Evolutionary conservation across 2,329 filamentous ascomycete species (phyloP).

Genomic region (Apiospora arundinis): DNA sequence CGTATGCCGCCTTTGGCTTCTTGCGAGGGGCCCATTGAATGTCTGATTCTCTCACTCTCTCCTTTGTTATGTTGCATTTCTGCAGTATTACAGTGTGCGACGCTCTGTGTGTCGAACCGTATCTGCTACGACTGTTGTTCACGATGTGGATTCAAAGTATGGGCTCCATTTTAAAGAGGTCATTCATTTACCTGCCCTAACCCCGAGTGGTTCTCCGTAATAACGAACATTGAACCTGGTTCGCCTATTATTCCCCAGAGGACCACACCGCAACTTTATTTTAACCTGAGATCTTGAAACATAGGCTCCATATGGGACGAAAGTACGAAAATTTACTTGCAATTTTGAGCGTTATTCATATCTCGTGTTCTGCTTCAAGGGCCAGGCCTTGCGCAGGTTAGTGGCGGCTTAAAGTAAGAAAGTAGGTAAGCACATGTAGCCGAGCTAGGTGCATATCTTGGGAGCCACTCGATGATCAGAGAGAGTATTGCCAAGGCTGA

Average conservation of each 20-base stretch:
- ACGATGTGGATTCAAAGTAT: background rate
- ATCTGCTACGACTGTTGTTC: background rate
- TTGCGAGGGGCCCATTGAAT: background rate
- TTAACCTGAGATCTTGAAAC: too few relatives aligned
- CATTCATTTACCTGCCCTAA: too few relatives aligned
- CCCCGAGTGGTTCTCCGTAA: too few relatives aligned
- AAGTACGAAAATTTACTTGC: too few relatives aligned
- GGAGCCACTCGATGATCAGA: background rate
- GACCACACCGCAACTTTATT: too few relatives aligned
- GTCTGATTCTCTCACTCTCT: background rate
- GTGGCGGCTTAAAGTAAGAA: background rate
- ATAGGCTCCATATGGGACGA: too few relatives aligned
- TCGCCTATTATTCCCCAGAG: too few relatives aligned
- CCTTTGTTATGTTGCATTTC: background rate
- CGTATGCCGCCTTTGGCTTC: background rate
- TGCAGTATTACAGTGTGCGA: background rate
- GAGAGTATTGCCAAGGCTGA: background rate
- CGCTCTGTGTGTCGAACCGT: background rate
- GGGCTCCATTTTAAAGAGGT: background rate
- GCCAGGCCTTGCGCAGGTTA: background rate
- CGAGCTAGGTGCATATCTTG: background rate
- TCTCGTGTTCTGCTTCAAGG: too few relatives aligned
- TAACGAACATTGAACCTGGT: too few relatives aligned
- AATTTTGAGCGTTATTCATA: too few relatives aligned
- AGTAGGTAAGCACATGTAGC: too few relatives aligned